These are phyloP conservation scores for Raphanus sativus DNA, from an alignment of 345 rosid species.

Conservation along the genomic window DNA sequence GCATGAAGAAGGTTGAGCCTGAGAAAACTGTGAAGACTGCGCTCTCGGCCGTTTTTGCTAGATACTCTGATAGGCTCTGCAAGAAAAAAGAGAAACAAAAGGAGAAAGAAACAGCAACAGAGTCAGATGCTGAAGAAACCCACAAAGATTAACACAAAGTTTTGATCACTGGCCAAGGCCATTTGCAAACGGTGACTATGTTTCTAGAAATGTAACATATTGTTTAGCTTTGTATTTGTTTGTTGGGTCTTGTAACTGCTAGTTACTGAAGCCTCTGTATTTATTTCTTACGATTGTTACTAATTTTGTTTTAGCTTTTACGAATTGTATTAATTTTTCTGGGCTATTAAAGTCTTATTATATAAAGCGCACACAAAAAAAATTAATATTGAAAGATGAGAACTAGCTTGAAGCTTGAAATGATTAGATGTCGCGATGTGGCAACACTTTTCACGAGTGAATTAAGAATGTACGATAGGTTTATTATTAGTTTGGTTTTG, in stretches of 20 bases:
- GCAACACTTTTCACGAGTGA: too few species aligned
- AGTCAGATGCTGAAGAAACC: slow-evolving; percentile 19
- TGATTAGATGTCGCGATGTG: too few species aligned
- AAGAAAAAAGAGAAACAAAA: slow-evolving; percentile 29
- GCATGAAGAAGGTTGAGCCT: slow-evolving; percentile 53
- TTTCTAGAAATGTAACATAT: background rate
- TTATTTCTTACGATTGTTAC: too few species aligned
- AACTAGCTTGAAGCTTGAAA: too few species aligned
- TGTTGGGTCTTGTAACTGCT: background rate
- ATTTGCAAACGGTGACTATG: background rate
- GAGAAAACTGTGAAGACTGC: slow-evolving; percentile 69
- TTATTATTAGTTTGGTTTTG: too few species aligned
- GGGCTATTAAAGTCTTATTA: too few species aligned
- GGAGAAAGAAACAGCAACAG: slow-evolving; percentile 1
- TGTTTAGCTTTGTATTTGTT: background rate
- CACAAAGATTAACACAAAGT: slow-evolving; percentile 9
- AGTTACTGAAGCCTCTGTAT: too few species aligned
- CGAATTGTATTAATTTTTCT: too few species aligned
- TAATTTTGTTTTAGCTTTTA: too few species aligned
- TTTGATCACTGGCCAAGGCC: background rate
- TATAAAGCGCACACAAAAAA: too few species aligned
- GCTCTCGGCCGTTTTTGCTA: slow-evolving; percentile 66
- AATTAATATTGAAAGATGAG: too few species aligned
- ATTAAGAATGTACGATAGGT: too few species aligned
- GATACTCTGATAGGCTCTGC: slow-evolving; percentile 52